Conservation (phyloP, 2,329 filamentous ascomycete species). For the Madurella mycetomatis region DNA sequence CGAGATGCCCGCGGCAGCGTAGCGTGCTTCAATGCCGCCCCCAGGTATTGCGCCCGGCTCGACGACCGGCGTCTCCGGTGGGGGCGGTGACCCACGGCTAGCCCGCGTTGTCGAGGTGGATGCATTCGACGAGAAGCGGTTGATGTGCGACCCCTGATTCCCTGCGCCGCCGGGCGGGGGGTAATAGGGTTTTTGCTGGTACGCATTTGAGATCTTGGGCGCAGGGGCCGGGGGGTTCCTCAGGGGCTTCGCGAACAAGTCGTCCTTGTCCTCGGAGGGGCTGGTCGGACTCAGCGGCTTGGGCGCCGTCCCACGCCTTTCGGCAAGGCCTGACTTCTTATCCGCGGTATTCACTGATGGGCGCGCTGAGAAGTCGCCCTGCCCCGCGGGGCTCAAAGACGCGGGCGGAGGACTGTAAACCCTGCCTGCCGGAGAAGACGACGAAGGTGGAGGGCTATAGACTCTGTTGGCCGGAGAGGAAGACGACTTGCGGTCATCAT, state of each 20-base stretch:
- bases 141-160: conserved; percentile 42
- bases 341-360: conserved; percentile 53
- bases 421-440: no score
- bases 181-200: conserved; percentile 57
- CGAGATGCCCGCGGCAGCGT: conserved; percentile 86
- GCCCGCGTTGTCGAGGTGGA: conserved; percentile 92
- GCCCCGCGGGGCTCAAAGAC: conserved; percentile 35
- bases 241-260: conserved; percentile 69
- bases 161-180: conserved; percentile 46
- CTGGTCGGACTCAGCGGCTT: conserved; percentile 80
- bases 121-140: conserved; percentile 71
- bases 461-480: conserved; percentile 29
- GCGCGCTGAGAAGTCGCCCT: conserved; percentile 49
- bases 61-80: conserved; percentile 83
- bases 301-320: conserved; percentile 75
- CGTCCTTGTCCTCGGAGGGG: conserved; percentile 69
- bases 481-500: conserved; percentile 36
- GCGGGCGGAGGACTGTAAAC: conserved; percentile 23
- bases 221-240: conserved; percentile 40
- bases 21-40: conserved; percentile 84
- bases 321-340: conserved; percentile 64
- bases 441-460: conserved; percentile 7
- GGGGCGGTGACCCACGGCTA: conserved; percentile 86
- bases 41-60: conserved; percentile 66
- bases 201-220: conserved; percentile 40